Percentiles rank a stretch among this genome's conserved stretches.
Conservation (phyloP, 2,329 filamentous ascomycete genomes). For the Penicillium vulpinum region DNA sequence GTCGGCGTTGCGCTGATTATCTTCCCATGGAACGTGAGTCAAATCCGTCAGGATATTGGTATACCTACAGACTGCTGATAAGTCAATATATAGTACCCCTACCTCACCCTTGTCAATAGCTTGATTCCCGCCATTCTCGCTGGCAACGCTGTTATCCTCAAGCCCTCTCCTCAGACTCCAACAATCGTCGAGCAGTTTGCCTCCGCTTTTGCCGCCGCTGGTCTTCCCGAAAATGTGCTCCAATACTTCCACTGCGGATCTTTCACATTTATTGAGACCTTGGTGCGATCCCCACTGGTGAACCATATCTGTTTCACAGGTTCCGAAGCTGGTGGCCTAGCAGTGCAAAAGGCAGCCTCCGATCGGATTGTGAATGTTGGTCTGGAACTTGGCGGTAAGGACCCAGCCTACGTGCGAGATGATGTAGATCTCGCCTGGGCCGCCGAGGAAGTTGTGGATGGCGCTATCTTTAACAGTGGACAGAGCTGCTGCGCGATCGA, state of each 20-base stretch:
- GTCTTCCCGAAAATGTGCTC: constrained; percentile 77
- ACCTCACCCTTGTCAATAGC: constrained; percentile 89
- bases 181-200: constrained; percentile 84
- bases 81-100: constrained; percentile 74
- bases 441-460: constrained; percentile 91
- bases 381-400: constrained; percentile 90
- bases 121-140: constrained; percentile 86
- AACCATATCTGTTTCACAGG: constrained; percentile 89
- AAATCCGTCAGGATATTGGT: neutral
- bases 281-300: constrained; percentile 75
- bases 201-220: constrained; percentile 74
- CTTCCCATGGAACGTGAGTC: constrained; percentile 91
- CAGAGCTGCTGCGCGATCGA: constrained; percentile 96
- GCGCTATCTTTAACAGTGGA: constrained; percentile 96
- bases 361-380: constrained; percentile 83
- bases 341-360: constrained; percentile 80
- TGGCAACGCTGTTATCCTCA: constrained; percentile 88
- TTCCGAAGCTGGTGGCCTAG: constrained; percentile 81
- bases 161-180: constrained; percentile 92
- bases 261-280: constrained; percentile 70
- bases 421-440: constrained; percentile 91
- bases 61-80: neutral
- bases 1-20: constrained; percentile 85
- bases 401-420: constrained; percentile 81
- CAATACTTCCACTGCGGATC: constrained; percentile 92